Percentiles rank a stretch among this genome's conserved stretches.
Conservation (phyloP, 2,329 filamentous ascomycete genomes). For the Botrytis pseudocinerea region DNA sequence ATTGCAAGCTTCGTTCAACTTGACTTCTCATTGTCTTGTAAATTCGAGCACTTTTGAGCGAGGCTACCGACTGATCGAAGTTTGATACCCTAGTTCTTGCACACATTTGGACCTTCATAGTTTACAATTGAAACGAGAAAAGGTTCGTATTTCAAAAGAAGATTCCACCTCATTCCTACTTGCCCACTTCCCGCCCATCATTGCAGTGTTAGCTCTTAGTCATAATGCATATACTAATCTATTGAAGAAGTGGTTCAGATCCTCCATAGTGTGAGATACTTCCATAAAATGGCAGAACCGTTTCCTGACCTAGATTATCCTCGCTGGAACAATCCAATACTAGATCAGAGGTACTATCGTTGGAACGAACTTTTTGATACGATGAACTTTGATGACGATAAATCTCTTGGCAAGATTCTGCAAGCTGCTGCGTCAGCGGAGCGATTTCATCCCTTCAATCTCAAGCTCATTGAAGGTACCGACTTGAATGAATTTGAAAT, state of each 20-base stretch:
- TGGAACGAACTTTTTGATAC: conserved; percentile 8
- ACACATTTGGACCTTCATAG: background rate
- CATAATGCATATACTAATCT: background rate
- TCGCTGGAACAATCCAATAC: background rate
- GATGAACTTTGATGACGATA: background rate
- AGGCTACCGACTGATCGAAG: background rate
- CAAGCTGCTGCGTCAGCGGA: background rate
- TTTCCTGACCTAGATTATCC: background rate
- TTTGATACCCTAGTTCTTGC: background rate
- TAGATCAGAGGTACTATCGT: background rate
- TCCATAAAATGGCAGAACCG: background rate
- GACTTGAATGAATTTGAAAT: background rate
- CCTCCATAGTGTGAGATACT: background rate
- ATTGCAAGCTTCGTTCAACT: background rate
- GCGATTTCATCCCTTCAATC: conserved; percentile 5
- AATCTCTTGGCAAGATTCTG: background rate
- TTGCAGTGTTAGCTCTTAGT: background rate
- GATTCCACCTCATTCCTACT: background rate
- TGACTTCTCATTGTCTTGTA: background rate
- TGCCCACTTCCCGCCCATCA: background rate
- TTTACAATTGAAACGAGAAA: background rate
- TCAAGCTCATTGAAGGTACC: background rate
- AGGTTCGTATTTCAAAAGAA: background rate
- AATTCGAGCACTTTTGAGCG: background rate
- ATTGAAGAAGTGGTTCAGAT: background rate